Percentiles rank a stretch among this genome's conserved stretches.
phyloP scores from a whole-genome alignment of 805 yeast genomes.

The Starmerella apis region DNA sequence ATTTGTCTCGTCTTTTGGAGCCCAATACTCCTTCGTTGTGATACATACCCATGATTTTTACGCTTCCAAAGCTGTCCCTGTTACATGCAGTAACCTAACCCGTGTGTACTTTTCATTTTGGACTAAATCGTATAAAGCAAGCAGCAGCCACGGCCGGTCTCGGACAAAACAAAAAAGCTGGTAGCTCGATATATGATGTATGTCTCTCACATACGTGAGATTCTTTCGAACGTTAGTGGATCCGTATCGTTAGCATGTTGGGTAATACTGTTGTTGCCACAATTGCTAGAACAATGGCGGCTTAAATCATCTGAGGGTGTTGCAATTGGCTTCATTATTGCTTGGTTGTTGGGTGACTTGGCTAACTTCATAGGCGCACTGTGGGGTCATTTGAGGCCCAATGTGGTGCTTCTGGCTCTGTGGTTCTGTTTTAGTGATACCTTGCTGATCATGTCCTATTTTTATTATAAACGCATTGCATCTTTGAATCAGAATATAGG shows the following conservation, averaged over 20 bases:
- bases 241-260: constrained; percentile 67
- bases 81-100: constrained; percentile 1
- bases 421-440: constrained; percentile 71
- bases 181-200: not conserved
- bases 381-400: constrained; percentile 61
- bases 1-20: no score
- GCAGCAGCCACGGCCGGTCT: not conserved
- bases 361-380: constrained; percentile 57
- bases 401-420: constrained; percentile 55
- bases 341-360: constrained; percentile 67
- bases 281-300: constrained; percentile 70
- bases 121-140: not conserved
- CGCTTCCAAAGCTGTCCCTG: no score
- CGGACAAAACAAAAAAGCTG: not conserved
- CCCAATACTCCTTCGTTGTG: no score
- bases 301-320: constrained; percentile 64
- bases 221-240: constrained; percentile 52
- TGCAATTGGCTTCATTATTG: constrained; percentile 51
- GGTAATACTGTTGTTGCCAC: constrained; percentile 68
- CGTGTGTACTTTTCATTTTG: constrained; percentile 3
- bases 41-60: no score
- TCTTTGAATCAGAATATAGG: not conserved
- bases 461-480: constrained; percentile 38
- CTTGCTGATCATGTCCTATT: constrained; percentile 46
- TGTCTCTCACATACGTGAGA: constrained; percentile 10